phyloP scores from a whole-genome alignment of 768 basidiomycete species.

The Tylopilus intermedius region DNA sequence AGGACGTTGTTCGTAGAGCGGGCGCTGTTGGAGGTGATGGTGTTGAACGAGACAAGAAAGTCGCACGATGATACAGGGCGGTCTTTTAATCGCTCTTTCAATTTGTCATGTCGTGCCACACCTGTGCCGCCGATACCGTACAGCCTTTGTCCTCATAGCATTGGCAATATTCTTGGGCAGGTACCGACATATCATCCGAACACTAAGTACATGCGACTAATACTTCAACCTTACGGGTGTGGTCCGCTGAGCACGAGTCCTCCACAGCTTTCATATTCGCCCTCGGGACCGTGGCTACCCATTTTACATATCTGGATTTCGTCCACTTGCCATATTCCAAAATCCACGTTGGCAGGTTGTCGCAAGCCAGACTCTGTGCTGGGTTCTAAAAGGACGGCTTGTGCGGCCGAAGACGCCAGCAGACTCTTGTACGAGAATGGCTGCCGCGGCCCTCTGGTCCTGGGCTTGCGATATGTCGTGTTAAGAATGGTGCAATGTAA shows the following conservation, averaged over 20 bases:
- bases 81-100: conserved; percentile 33
- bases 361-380: conserved; percentile 2
- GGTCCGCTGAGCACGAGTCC: conserved; percentile 6
- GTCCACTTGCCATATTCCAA: conserved; percentile 51
- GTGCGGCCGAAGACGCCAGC: conserved; percentile 26
- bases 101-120: conserved; percentile 29
- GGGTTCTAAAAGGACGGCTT: conserved; percentile 3
- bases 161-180: too few species aligned
- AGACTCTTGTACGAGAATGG: conserved; percentile 42
- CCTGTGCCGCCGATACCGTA: conserved; percentile 26
- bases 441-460: conserved; percentile 21
- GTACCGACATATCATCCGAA: too few species aligned
- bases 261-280: conserved; percentile 53
- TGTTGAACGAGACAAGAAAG: conserved; percentile 36
- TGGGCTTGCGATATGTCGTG: conserved; percentile 40
- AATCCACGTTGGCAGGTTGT: conserved; percentile 35
- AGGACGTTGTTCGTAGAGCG: conserved; percentile 27
- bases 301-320: conserved; percentile 66
- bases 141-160: conserved; percentile 2
- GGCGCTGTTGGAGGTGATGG: conserved; percentile 35
- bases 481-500: conserved; percentile 51
- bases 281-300: conserved; percentile 61
- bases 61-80: conserved; percentile 35
- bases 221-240: neutral
- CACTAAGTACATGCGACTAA: neutral